phyloP scores from a whole-genome alignment of 2,329 filamentous ascomycete species.

The Botrytis fabae region DNA sequence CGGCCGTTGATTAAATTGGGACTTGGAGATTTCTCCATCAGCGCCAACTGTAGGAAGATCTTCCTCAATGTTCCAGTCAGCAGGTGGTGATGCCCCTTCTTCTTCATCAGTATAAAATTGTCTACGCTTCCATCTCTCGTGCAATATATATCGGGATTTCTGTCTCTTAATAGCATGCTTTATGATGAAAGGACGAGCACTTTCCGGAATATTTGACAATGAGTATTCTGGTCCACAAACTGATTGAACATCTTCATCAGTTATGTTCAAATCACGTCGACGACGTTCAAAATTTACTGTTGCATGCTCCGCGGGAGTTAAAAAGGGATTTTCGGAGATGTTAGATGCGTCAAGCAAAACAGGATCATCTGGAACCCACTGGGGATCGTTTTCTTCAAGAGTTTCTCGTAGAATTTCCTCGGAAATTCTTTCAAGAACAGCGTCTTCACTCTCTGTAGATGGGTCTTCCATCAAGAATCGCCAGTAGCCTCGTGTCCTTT shows the following conservation, averaged over 20 bases:
- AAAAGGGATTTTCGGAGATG: neutral
- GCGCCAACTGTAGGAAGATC: constrained; percentile 47
- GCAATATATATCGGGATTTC: constrained; percentile 44
- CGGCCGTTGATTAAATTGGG: constrained; percentile 46
- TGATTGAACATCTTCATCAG: constrained; percentile 38
- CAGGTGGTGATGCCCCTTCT: constrained; percentile 68
- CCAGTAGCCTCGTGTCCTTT: constrained; percentile 33
- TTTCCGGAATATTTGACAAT: constrained; percentile 31
- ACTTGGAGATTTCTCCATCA: constrained; percentile 46
- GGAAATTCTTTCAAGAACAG: constrained; percentile 27
- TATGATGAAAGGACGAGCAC: constrained; percentile 34
- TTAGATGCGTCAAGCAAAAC: neutral
- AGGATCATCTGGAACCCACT: neutral
- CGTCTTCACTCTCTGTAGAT: constrained; percentile 30
- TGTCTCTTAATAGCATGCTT: constrained; percentile 34
- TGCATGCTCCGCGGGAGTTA: neutral
- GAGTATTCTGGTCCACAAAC: constrained; percentile 35
- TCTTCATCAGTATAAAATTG: constrained; percentile 85
- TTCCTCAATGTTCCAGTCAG: constrained; percentile 62
- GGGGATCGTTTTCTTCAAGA: neutral
- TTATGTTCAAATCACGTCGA: constrained; percentile 35
- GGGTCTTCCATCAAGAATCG: constrained; percentile 37
- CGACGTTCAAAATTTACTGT: constrained; percentile 28
- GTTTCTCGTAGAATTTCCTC: neutral
- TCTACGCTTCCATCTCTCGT: constrained; percentile 73